Percentiles rank a stretch among this genome's conserved stretches.
phyloP scores from a whole-genome alignment of 352 stramenopile species.

The Globisporangium polare region DNA sequence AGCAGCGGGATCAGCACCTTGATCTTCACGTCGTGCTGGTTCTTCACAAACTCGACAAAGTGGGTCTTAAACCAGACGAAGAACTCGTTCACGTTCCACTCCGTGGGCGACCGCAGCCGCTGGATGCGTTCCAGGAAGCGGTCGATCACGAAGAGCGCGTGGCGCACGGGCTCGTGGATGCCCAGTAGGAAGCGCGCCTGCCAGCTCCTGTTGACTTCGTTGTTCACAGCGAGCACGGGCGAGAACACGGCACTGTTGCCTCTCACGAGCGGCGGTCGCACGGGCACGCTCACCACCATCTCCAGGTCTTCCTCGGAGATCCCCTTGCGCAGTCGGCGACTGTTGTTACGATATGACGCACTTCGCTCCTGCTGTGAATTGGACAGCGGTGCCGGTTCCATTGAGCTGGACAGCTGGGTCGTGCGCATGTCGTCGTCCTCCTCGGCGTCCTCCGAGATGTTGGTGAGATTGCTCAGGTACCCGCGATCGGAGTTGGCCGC shows the following conservation, averaged over 20 bases:
- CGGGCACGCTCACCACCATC: slow-evolving; percentile 32
- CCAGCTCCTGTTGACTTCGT: slow-evolving; percentile 65
- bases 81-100: slow-evolving; percentile 66
- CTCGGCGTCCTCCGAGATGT: slow-evolving; percentile 15
- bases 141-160: slow-evolving; percentile 82
- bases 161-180: slow-evolving; percentile 74
- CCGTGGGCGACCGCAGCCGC: slow-evolving; percentile 27
- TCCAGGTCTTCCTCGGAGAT: slow-evolving; percentile 42
- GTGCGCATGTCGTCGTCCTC: slow-evolving; percentile 12
- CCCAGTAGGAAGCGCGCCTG: slow-evolving; percentile 70
- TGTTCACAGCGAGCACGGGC: slow-evolving; percentile 42
- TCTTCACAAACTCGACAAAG: slow-evolving; percentile 76
- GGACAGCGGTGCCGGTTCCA: not conserved
- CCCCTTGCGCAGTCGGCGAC: slow-evolving; percentile 26
- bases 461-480: slow-evolving; percentile 16
- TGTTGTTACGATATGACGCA: slow-evolving; percentile 5
- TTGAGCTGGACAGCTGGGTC: slow-evolving; percentile 12
- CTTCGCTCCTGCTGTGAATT: not conserved
- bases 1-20: slow-evolving; percentile 62
- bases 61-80: slow-evolving; percentile 79
- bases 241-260: slow-evolving; percentile 64
- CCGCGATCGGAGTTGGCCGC: slow-evolving; percentile 21
- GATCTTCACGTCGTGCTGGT: slow-evolving; percentile 68
- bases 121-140: slow-evolving; percentile 68
- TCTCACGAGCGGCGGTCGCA: slow-evolving; percentile 37